phyloP scores from a whole-genome alignment of 169 alveolate species.

The Eimeria maxima region DNA sequence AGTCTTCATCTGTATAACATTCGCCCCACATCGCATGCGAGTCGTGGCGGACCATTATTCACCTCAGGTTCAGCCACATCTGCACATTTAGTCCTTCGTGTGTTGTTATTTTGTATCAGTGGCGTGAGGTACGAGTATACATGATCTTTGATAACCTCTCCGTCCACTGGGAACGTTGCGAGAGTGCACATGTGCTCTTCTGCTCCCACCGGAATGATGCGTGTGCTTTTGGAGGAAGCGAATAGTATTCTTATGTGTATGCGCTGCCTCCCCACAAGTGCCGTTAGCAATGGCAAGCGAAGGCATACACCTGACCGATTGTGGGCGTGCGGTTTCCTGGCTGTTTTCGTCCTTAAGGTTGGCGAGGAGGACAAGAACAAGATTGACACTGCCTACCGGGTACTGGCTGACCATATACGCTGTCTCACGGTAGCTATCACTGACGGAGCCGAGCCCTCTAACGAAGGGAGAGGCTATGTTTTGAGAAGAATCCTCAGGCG shows the following conservation, averaged over 20 bases:
- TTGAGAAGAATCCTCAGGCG: constrained; percentile 95
- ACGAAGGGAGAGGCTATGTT: constrained; percentile 95
- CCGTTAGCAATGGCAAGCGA: too few species aligned
- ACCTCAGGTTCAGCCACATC: not conserved
- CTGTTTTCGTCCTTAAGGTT: constrained; percentile 64
- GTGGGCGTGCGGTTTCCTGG: not conserved
- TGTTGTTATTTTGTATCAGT: not conserved
- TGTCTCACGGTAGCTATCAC: constrained; percentile 95
- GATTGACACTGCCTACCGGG: constrained; percentile 96
- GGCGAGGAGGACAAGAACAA: constrained; percentile 90
- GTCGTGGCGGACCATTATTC: not conserved
- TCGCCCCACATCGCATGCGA: not conserved
- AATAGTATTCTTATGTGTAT: not conserved
- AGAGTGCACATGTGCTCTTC: not conserved
- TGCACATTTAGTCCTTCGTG: not conserved
- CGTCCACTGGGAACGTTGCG: not conserved
- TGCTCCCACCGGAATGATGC: not conserved
- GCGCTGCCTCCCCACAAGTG: not conserved
- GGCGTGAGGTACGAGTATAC: not conserved
- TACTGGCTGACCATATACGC: constrained; percentile 96
- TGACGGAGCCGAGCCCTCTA: constrained; percentile 96
- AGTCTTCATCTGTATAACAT: not conserved
- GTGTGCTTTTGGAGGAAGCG: not conserved
- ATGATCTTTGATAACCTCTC: not conserved
- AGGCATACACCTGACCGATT: not conserved